phyloP scores from a whole-genome alignment of 495 filamentous ascomycete species.

The Aspergillus nanangensis region DNA sequence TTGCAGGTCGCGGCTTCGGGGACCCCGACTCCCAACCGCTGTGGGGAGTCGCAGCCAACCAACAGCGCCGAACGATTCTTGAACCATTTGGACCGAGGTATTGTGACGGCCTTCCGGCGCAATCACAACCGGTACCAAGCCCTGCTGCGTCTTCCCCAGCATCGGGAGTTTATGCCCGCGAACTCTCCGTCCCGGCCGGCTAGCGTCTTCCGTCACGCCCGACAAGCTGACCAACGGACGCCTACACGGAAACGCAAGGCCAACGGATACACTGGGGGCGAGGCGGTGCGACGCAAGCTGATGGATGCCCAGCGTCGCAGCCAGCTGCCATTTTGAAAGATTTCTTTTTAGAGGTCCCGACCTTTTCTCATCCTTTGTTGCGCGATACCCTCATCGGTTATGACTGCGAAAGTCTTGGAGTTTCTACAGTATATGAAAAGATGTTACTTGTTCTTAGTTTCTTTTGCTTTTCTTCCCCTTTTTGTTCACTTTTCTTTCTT shows the following conservation, averaged over 20 bases:
- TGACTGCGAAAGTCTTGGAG: not conserved
- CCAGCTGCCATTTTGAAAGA: slow-evolving; percentile 33
- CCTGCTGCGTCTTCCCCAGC: slow-evolving; percentile 56
- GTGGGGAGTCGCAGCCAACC: slow-evolving; percentile 42
- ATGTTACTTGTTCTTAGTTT: not conserved
- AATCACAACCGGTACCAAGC: slow-evolving; percentile 72
- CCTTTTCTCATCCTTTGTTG: not conserved
- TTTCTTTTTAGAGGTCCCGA: too few relatives aligned
- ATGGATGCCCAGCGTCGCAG: slow-evolving; percentile 41
- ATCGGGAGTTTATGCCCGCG: slow-evolving; percentile 47
- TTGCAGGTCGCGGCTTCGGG: slow-evolving; percentile 29
- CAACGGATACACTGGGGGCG: slow-evolving; percentile 33
- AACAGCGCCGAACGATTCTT: slow-evolving; percentile 55
- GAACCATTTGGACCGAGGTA: slow-evolving; percentile 63
- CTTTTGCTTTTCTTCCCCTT: not conserved
- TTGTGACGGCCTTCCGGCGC: slow-evolving; percentile 73
- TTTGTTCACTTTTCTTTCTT: not conserved
- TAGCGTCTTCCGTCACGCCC: slow-evolving; percentile 44
- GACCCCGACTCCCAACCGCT: slow-evolving; percentile 46
- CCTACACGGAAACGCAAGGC: slow-evolving; percentile 41
- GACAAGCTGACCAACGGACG: slow-evolving; percentile 39
- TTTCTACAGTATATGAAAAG: not conserved
- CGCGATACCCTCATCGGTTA: slow-evolving; percentile 1
- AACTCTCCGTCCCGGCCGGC: slow-evolving; percentile 41
- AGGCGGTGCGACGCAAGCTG: slow-evolving; percentile 44